Evolutionary conservation across 2,329 filamentous ascomycete genomes (phyloP), one percentile per base, ranked within the genome.

Genomic region (Trichoderma koningiopsis): DNA sequence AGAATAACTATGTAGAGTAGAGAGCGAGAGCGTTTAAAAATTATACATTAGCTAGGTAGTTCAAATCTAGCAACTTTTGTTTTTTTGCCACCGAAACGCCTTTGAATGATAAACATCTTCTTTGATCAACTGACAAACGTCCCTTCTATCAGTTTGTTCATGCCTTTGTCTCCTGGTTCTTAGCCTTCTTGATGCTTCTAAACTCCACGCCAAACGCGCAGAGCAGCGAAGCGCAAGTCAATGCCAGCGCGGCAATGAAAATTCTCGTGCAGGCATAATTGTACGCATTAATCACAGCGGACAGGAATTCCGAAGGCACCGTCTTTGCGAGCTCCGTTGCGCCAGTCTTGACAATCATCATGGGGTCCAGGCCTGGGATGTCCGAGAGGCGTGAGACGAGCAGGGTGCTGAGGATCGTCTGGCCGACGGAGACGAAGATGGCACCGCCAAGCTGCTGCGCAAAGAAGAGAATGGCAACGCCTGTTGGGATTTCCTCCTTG

Each of bases 141-240:
- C n/a, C 5, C 14, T 43, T 29, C 2, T 29, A 14, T 35, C 33
- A 35, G n/a, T 4, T 35, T 53, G 4, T 16, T 49, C 49, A 61
- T 68, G 27, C 47, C 24, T 61, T 65, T 29, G 55, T 33, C 29
- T 68, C 71, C 37, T 65, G 70, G 4, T 43, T 55, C 70, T 75
- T 74, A 5, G 33, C 67, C 74, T 86, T 87, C 82, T 91, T 92
- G 74, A 92, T 88, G 72, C 82, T 89, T 76, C 83, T 88, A 90
- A 90, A 92, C 77, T 92, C 85, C 72, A 92, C 85, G 27, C 84
- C 84, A 2, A 86, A 74, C 0, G 87, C 84, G 8, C 85, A 88
- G 11, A 90, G n/a, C 7, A 92, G 80, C 13, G 86, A 86, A 2
- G 86, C 75, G 6, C 84, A 78, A 0, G 85, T 83, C 71, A 91